Base-by-base conservation (phyloP, 2,329 filamentous ascomycete genomes). In the Bipolaris victoriae region DNA sequence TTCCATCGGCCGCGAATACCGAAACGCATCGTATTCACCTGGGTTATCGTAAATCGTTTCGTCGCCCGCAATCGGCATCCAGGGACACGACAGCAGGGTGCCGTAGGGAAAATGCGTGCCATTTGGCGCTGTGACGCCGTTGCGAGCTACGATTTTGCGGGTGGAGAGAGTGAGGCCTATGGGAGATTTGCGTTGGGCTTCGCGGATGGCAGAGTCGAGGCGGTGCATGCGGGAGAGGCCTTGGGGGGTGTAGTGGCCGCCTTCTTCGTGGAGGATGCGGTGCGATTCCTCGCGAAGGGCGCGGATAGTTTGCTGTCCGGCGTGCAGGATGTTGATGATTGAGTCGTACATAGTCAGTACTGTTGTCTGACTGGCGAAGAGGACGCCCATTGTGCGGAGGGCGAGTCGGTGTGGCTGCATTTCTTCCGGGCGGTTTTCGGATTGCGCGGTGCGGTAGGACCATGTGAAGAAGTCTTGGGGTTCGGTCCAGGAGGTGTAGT, bases 111-210 rank as follows among this genome's bases (percentile, higher is more conserved):
- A n/a, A 49, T 63, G 54, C 3, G 61, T 18, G 26, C 65, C 65
- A 79, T 98, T 94, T 6, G 94, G 95, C 33, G 92, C 86, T 15
- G 91, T 88, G 73, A 98, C 96, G 33, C 88, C 88, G 44, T 98
- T 83, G 61, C 85, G 86, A 47, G 83, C 82, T n/a, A 72, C 64
- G 0, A 85, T 81, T 58, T 81, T 80, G 10, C 82, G 78, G 57
- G 80, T 77, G 13, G 81, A 69, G 6, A 84, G 73, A 0, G 78
- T 80, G n/a, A 78, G 71, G 11, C 78, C 74, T 40, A 85, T 81
- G 51, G 80, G 78, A 64, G 79, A 81, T 13, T 81, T 44, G 4
- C 83, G 80, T 70, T 83, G 81, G 33, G 81, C 83, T 67, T 85
- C 83, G 29, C 82, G 81, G 41, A 85, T 80, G 15, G 81, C 81